Evolutionary conservation across 2,329 filamentous ascomycete genomes (phyloP).

Genomic region (Fusarium mexicanum): DNA sequence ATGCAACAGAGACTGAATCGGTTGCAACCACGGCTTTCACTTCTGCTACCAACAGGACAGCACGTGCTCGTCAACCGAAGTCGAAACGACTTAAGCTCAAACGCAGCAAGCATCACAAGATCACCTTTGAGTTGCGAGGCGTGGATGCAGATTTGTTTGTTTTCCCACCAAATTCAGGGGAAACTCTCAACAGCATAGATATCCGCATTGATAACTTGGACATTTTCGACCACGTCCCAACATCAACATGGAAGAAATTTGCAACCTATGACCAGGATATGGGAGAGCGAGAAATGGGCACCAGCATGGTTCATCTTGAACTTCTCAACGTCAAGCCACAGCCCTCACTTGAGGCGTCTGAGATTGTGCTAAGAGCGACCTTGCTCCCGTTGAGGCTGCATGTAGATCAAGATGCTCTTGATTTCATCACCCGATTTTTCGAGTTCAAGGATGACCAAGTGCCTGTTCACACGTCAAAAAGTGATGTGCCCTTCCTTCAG

Average conservation of each 20-base stretch:
- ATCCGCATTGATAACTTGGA: slow-evolving; percentile 84
- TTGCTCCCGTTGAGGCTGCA: slow-evolving; percentile 89
- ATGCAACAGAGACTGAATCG: slow-evolving; percentile 88
- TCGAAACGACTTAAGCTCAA: slow-evolving; percentile 76
- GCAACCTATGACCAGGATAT: slow-evolving; percentile 90
- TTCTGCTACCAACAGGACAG: slow-evolving; percentile 63
- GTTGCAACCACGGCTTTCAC: slow-evolving; percentile 80
- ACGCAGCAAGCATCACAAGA: slow-evolving; percentile 91
- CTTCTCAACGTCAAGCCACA: slow-evolving; percentile 89
- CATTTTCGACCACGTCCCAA: slow-evolving; percentile 92
- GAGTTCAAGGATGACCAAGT: slow-evolving; percentile 88
- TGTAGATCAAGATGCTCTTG: slow-evolving; percentile 95
- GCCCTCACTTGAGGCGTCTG: slow-evolving; percentile 83
- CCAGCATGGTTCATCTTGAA: slow-evolving; percentile 90
- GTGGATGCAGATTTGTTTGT: slow-evolving; percentile 83
- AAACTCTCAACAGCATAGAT: slow-evolving; percentile 89
- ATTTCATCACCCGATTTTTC: slow-evolving; percentile 97
- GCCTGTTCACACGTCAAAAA: slow-evolving; percentile 65
- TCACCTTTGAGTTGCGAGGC: slow-evolving; percentile 91
- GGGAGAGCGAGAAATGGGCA: slow-evolving; percentile 84
- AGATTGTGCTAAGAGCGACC: slow-evolving; percentile 83
- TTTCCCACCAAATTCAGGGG: slow-evolving; percentile 78
- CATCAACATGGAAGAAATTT: slow-evolving; percentile 98
- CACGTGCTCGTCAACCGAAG: slow-evolving; percentile 53
- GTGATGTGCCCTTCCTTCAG: slow-evolving; percentile 87